phyloP scores from a whole-genome alignment of 179 eudicot species.

The Silene coronaria region DNA sequence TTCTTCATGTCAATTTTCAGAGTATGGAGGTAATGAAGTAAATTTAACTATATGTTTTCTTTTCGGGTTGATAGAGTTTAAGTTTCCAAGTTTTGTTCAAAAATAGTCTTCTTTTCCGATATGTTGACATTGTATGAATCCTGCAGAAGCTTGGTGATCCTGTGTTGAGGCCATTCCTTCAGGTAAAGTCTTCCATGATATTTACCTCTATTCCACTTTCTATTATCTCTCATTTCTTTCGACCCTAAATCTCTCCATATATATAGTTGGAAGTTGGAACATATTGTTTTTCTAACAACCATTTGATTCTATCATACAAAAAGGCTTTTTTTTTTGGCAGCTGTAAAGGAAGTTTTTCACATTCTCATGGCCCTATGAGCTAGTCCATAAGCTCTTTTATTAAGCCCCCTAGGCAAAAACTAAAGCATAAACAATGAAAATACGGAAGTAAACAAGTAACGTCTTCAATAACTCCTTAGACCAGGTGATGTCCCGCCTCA shows the following conservation, averaged over 20 bases:
- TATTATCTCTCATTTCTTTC: not conserved
- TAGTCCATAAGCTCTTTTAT: no score
- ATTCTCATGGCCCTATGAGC: no score
- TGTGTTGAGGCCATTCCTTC: constrained; percentile 92
- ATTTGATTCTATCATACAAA: not conserved
- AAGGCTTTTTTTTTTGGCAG: no score
- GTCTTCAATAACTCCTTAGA: no score
- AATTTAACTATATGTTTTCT: not conserved
- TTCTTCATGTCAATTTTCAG: constrained; percentile 67
- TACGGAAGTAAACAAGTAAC: no score
- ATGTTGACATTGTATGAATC: constrained; percentile 12
- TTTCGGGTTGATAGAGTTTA: not conserved
- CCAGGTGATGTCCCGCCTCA: no score
- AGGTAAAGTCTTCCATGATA: constrained; percentile 39
- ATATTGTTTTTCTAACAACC: not conserved
- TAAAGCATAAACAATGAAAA: no score
- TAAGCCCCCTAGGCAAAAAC: no score
- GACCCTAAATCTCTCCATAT: not conserved
- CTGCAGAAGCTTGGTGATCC: constrained; percentile 88
- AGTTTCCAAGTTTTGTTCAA: no score
- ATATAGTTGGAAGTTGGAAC: not conserved
- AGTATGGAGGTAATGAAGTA: constrained; percentile 69
- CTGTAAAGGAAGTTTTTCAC: no score
- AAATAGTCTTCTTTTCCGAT: not conserved
- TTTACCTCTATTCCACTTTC: not conserved